Percentiles rank a stretch among this genome's conserved stretches.
Conservation (phyloP, 352 stramenopile genomes). For the Pythium insidiosum region DNA sequence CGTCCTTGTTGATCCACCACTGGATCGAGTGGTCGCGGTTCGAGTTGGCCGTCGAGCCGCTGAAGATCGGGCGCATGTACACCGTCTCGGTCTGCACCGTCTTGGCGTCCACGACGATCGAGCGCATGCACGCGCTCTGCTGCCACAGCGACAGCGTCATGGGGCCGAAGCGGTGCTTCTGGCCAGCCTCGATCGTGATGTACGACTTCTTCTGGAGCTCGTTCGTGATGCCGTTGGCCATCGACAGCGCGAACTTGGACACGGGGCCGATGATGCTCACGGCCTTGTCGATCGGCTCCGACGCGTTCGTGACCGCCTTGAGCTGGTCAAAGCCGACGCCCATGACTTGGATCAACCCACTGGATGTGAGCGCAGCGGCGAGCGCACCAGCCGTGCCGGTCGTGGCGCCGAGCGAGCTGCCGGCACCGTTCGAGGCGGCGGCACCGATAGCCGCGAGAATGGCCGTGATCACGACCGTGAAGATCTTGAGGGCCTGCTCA, state of each 20-base stretch:
- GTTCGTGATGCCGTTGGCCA: conserved; percentile 27
- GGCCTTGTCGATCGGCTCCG: background rate
- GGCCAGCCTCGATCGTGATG: conserved; percentile 19
- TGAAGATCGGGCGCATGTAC: conserved; percentile 53
- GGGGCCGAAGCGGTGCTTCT: conserved; percentile 26
- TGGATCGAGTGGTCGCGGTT: conserved; percentile 39
- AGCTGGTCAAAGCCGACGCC: conserved; percentile 4
- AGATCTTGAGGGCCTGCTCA: conserved; percentile 10
- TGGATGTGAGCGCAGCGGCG: background rate
- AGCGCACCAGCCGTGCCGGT: conserved; percentile 1
- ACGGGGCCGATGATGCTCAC: conserved; percentile 14
- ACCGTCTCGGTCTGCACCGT: conserved; percentile 28
- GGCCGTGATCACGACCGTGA: conserved; percentile 1
- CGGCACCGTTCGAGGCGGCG: too few species aligned
- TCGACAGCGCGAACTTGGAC: conserved; percentile 21
- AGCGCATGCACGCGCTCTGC: conserved; percentile 32
- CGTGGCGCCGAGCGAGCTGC: background rate
- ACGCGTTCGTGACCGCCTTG: conserved; percentile 1
- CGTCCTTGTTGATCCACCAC: conserved; percentile 40
- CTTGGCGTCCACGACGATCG: conserved; percentile 23
- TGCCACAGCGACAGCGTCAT: conserved; percentile 41
- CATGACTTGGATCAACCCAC: conserved; percentile 3
- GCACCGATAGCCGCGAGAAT: too few species aligned
- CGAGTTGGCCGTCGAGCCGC: conserved; percentile 26
- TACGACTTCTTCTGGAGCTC: conserved; percentile 25